These are phyloP conservation scores for Cryptosporidium meleagridis DNA, from an alignment of 169 alveolate species.

Conservation along the genomic window DNA sequence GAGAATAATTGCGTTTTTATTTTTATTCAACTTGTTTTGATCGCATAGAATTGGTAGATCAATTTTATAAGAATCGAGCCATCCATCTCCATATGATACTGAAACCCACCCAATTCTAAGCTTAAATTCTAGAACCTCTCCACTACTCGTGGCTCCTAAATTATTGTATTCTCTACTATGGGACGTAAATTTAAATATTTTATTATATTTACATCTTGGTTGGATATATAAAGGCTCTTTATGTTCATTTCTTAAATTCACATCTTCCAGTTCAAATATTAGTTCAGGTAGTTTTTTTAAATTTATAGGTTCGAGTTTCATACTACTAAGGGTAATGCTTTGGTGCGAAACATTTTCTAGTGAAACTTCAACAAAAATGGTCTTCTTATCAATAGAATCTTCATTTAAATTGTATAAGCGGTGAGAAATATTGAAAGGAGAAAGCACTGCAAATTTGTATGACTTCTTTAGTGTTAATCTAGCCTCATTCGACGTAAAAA, in stretches of 20 bases:
- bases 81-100: conserved; percentile 41
- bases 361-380: conserved; percentile 47
- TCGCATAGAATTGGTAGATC: background rate
- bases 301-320: conserved; percentile 17
- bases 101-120: conserved; percentile 27
- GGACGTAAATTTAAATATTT: conserved; percentile 5
- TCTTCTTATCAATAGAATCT: background rate
- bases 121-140: background rate
- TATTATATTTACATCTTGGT: conserved; percentile 32
- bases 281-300: background rate
- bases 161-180: background rate
- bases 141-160: background rate
- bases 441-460: conserved; percentile 55
- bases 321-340: conserved; percentile 19
- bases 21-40: background rate
- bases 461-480: conserved; percentile 60
- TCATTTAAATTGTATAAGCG: conserved; percentile 20
- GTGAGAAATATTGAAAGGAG: conserved; percentile 70
- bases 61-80: conserved; percentile 32
- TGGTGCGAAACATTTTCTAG: conserved; percentile 66
- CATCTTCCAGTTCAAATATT: conserved; percentile 3
- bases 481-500: conserved; percentile 47
- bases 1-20: background rate
- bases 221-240: conserved; percentile 26
- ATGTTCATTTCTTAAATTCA: background rate